A percentile compares a stretch with the other conserved stretches of the same genome.
phyloP scores from a whole-genome alignment of 495 filamentous ascomycete species.

The Penicillium egyptiacum region DNA sequence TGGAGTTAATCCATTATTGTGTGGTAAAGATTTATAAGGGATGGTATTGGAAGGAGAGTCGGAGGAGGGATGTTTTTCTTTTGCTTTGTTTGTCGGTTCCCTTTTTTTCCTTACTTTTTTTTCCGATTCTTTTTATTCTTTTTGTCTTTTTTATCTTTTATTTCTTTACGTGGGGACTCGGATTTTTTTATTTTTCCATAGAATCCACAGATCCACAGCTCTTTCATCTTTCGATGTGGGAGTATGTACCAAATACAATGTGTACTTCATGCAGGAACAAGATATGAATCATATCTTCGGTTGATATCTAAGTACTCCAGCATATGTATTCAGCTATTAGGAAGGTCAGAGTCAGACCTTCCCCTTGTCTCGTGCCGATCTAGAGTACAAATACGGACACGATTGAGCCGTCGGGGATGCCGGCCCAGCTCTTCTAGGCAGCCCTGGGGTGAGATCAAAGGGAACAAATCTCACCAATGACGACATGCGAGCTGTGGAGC shows the following conservation, averaged over 20 bases:
- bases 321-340: background rate
- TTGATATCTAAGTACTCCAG: too few species aligned
- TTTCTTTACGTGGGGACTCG: conserved; percentile 24
- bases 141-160: conserved; percentile 15
- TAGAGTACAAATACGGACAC: conserved; percentile 10
- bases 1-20: background rate
- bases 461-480: conserved; percentile 3
- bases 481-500: background rate
- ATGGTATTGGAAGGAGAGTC: conserved; percentile 7
- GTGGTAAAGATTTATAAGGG: conserved; percentile 3
- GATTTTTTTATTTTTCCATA: conserved; percentile 15
- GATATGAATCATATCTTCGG: background rate
- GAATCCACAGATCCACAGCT: conserved; percentile 13
- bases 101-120: conserved; percentile 13
- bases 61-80: conserved; percentile 40
- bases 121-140: conserved; percentile 14
- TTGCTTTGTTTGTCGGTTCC: conserved; percentile 42
- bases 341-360: background rate
- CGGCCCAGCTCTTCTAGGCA: conserved; percentile 3
- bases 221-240: background rate
- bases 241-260: background rate
- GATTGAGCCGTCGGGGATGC: conserved; percentile 21
- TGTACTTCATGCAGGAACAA: conserved; percentile 6
- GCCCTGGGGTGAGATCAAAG: background rate
- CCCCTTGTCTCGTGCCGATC: conserved; percentile 19